Conservation (phyloP, 208 protist genomes). For the Porcisia hertigi region DNA sequence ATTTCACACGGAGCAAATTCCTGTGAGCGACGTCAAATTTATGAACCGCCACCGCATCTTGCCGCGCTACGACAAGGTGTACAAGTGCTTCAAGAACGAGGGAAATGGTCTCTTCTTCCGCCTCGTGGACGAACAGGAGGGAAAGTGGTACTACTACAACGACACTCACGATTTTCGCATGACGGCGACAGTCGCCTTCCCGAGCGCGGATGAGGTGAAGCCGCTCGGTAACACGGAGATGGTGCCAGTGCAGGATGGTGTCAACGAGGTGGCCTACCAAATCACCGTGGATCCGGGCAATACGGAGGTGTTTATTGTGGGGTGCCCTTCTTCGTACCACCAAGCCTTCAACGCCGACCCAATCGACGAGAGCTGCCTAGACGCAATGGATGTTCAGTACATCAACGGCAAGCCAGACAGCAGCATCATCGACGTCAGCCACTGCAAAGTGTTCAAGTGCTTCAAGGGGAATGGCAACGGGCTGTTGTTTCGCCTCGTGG, state of each 20-base stretch:
- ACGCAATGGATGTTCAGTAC: conserved; percentile 46
- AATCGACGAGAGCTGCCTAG: conserved; percentile 42
- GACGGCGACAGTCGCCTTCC: conserved; percentile 67
- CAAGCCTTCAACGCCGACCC: conserved; percentile 70
- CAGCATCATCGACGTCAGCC: conserved; percentile 32
- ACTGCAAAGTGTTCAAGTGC: conserved; percentile 64
- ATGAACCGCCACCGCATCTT: conserved; percentile 31
- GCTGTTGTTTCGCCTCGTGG: conserved; percentile 85
- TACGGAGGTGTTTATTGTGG: conserved; percentile 66
- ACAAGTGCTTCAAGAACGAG: conserved; percentile 81
- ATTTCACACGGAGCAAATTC: conserved; percentile 45
- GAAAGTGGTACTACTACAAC: conserved; percentile 86
- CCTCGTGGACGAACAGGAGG: conserved; percentile 59
- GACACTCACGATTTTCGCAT: conserved; percentile 78
- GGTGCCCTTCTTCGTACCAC: conserved; percentile 46
- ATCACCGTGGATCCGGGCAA: conserved; percentile 54
- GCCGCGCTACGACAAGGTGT: conserved; percentile 44
- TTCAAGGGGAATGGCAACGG: conserved; percentile 78
- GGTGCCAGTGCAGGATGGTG: conserved; percentile 35
- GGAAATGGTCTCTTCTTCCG: conserved; percentile 84
- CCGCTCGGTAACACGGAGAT: conserved; percentile 63
- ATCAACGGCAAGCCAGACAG: conserved; percentile 56
- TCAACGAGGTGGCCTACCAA: conserved; percentile 39
- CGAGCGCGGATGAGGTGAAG: conserved; percentile 40
- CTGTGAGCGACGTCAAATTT: conserved; percentile 31